A percentile compares a stretch with the other conserved stretches of the same genome.
Conservation (phyloP, 148 eudicot species). For the Camellia lanceoleosa region DNA sequence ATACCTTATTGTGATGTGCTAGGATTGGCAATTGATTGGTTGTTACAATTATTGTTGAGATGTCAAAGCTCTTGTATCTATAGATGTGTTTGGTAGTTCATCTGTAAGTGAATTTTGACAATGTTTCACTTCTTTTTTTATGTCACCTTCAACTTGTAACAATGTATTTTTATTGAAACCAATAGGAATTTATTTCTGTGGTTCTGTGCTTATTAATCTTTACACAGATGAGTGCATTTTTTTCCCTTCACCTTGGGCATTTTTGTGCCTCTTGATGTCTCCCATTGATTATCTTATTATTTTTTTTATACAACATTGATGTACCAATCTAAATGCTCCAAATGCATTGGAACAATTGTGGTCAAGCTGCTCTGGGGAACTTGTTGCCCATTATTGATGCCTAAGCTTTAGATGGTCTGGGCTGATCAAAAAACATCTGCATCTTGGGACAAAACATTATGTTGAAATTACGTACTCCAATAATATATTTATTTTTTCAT, state of each 20-base stretch:
- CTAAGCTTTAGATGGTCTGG: neutral
- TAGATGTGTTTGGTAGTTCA: neutral
- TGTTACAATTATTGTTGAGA: no score
- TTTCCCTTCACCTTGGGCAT: neutral
- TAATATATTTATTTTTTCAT: no score
- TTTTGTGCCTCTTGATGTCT: neutral
- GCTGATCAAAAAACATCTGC: neutral
- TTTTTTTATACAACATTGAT: neutral
- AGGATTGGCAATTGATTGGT: no score
- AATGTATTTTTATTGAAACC: neutral
- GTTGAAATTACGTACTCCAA: no score
- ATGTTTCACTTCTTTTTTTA: neutral
- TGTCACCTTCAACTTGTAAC: neutral
- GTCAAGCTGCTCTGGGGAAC: neutral
- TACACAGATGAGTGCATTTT: neutral
- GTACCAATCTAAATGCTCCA: neutral
- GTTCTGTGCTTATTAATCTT: neutral
- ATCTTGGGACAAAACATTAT: no score
- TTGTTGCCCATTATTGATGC: neutral
- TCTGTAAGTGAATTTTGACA: neutral
- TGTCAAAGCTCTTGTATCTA: neutral
- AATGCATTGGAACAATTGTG: no score
- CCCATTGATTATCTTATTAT: neutral
- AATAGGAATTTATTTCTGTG: neutral
- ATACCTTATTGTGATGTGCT: neutral